Evolutionary conservation across 2,329 filamentous ascomycete species (phyloP).

Genomic region (Blastomyces parvus): DNA sequence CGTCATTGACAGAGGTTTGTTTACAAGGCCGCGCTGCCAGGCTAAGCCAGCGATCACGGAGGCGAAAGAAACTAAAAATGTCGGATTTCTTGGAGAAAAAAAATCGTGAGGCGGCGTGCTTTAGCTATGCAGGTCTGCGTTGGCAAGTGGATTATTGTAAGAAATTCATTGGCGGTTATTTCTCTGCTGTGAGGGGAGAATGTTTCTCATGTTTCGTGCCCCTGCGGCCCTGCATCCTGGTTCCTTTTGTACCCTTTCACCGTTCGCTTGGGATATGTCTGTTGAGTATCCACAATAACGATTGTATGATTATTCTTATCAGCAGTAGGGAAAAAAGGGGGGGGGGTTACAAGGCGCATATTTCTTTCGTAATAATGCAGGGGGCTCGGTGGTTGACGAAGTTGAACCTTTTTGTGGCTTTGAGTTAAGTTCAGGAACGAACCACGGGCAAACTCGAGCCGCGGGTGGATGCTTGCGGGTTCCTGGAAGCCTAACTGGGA

Average conservation of each 20-base stretch:
- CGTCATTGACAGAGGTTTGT: not conserved
- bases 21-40: too few species aligned
- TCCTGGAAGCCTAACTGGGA: not conserved
- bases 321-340: too few species aligned
- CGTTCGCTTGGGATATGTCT: too few species aligned
- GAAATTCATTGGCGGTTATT: slow-evolving; percentile 1
- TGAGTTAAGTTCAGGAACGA: not conserved
- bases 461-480: not conserved
- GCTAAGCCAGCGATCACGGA: too few species aligned
- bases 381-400: too few species aligned
- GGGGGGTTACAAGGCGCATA: too few species aligned
- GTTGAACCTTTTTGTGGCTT: too few species aligned
- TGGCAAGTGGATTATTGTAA: slow-evolving; percentile 1
- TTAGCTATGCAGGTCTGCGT: not conserved
- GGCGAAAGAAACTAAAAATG: not conserved
- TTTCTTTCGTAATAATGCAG: too few species aligned
- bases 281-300: not conserved
- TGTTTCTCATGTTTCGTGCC: not conserved
- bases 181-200: not conserved
- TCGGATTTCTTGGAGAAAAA: not conserved
- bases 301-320: not conserved
- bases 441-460: not conserved
- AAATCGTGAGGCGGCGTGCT: not conserved
- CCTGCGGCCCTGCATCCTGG: not conserved
- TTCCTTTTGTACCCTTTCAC: not conserved